A percentile compares a stretch with the other conserved stretches of the same genome.
Conservation (phyloP, 2,329 filamentous ascomycete genomes). For the Xylariaceae sp. region DNA sequence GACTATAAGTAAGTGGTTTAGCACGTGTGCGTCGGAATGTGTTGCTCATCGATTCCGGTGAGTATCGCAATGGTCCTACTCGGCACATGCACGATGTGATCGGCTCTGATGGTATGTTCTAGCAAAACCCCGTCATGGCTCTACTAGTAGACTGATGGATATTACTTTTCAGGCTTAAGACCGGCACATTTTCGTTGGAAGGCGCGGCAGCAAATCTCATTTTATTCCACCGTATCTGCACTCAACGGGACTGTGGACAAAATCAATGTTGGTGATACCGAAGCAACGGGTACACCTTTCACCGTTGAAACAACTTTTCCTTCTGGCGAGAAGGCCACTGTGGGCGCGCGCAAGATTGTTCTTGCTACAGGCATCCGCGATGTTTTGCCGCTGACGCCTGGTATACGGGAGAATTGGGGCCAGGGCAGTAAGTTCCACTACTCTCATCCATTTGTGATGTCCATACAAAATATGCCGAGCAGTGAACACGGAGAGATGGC, state of each 20-base stretch:
- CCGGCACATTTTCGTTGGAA: constrained; percentile 53
- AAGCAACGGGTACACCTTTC: constrained; percentile 35
- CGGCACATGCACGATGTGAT: constrained; percentile 61
- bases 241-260: constrained; percentile 51
- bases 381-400: constrained; percentile 53
- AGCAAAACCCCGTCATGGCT: background rate
- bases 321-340: constrained; percentile 24
- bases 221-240: constrained; percentile 50
- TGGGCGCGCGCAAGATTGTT: constrained; percentile 53
- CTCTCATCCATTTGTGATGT: constrained; percentile 53
- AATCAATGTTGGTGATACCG: constrained; percentile 33
- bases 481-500: background rate
- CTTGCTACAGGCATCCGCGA: constrained; percentile 58
- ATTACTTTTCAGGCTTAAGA: constrained; percentile 43
- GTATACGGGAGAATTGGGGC: constrained; percentile 54
- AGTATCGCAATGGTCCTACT: constrained; percentile 56
- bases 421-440: constrained; percentile 36
- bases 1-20: constrained; percentile 49
- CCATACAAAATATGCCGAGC: constrained; percentile 28
- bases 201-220: constrained; percentile 50
- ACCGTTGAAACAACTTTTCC: constrained; percentile 37
- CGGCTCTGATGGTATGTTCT: constrained; percentile 52
- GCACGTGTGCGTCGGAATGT: constrained; percentile 55
- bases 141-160: background rate
- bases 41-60: constrained; percentile 56